Evolutionary conservation across 768 basidiomycete species (phyloP).

Genomic region (Lentinula aciculospora): DNA sequence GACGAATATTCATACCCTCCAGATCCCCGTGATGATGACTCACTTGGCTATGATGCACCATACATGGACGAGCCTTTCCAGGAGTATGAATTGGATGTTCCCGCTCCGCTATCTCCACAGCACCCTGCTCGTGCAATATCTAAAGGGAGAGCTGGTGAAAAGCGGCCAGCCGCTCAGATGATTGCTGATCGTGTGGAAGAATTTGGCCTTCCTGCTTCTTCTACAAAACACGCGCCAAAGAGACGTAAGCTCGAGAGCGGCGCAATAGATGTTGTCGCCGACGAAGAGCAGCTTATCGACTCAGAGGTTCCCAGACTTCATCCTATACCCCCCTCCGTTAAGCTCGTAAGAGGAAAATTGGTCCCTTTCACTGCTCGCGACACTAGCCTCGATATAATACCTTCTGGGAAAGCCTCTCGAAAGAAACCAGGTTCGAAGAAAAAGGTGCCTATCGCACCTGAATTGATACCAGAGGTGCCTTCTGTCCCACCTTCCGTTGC

Average conservation of each 20-base stretch:
- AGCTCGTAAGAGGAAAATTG: neutral
- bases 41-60: neutral
- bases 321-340: constrained; percentile 1
- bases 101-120: constrained; percentile 1
- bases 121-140: constrained; percentile 27
- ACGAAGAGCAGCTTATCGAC: constrained; percentile 37
- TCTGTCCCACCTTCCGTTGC: constrained; percentile 52
- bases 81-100: neutral
- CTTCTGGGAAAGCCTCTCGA: constrained; percentile 43
- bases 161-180: constrained; percentile 43
- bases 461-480: constrained; percentile 43
- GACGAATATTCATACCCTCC: constrained; percentile 1
- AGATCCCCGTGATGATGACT: neutral
- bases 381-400: constrained; percentile 52
- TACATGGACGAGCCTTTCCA: neutral
- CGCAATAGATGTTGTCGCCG: constrained; percentile 30
- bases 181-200: constrained; percentile 59
- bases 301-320: constrained; percentile 22
- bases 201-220: constrained; percentile 33
- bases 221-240: constrained; percentile 46
- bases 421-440: constrained; percentile 54
- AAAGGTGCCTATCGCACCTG: constrained; percentile 49
- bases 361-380: constrained; percentile 33
- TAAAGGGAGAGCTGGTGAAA: constrained; percentile 39
- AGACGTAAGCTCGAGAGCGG: constrained; percentile 55